phyloP scores from a whole-genome alignment of 164 flowering plant genomes.

The Vitis riparia region DNA sequence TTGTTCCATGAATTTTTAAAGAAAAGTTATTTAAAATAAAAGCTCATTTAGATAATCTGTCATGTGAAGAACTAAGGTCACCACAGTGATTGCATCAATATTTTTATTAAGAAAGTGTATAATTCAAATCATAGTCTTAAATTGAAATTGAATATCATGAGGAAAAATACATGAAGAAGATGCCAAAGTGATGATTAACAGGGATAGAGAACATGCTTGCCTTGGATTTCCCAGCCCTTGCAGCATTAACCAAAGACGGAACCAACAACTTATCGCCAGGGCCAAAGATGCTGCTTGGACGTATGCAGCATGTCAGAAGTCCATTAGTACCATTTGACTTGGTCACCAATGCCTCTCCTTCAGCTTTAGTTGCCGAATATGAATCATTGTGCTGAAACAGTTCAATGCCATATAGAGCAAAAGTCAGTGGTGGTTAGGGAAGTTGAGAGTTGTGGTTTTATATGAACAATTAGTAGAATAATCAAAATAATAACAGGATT shows the following conservation, averaged over 20 bases:
- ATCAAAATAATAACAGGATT: too few relatives aligned
- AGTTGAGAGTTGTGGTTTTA: not conserved
- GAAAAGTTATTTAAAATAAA: not conserved
- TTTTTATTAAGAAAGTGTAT: too few relatives aligned
- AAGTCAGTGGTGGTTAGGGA: not conserved
- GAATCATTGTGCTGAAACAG: slow-evolving; percentile 78
- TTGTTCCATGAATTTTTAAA: not conserved
- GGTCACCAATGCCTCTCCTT: slow-evolving; percentile 82
- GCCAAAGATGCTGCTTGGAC: slow-evolving; percentile 98
- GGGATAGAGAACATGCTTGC: slow-evolving; percentile 30
- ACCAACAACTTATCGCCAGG: slow-evolving; percentile 93
- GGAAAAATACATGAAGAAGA: not conserved
- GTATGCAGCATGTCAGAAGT: slow-evolving; percentile 88
- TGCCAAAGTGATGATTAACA: not conserved
- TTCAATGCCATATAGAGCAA: slow-evolving; percentile 7
- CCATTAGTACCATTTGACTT: slow-evolving; percentile 82
- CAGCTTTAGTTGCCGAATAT: slow-evolving; percentile 93
- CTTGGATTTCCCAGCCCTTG: slow-evolving; percentile 92
- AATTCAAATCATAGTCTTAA: too few relatives aligned
- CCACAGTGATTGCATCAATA: too few relatives aligned
- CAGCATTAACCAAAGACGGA: slow-evolving; percentile 89
- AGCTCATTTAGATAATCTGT: not conserved
- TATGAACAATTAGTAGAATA: not conserved
- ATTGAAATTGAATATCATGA: not conserved
- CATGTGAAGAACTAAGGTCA: too few relatives aligned